phyloP scores from a whole-genome alignment of 306 rosid species.

The Castanopsis chinensis region DNA sequence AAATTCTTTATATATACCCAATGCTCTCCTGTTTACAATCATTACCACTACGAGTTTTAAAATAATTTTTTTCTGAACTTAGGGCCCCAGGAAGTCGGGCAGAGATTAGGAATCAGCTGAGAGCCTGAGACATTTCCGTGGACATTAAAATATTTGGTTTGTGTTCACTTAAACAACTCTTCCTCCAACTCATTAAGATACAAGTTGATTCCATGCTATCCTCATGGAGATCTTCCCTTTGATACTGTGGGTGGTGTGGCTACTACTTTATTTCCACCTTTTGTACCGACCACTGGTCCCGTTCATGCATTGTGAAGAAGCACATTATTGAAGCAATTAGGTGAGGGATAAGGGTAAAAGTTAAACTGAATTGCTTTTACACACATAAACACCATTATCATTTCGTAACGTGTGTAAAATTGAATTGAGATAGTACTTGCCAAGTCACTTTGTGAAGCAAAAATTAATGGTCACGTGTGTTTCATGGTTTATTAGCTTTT shows the following conservation, averaged over 20 bases:
- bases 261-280: not conserved
- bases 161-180: not conserved
- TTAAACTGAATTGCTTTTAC: too few species aligned
- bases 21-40: too few species aligned
- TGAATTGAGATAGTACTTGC: too few species aligned
- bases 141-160: not conserved
- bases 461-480: too few species aligned
- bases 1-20: too few species aligned
- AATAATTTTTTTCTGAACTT: too few species aligned
- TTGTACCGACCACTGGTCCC: conserved; percentile 1
- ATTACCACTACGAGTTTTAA: not conserved
- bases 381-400: too few species aligned
- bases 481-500: too few species aligned
- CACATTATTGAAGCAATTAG: not conserved
- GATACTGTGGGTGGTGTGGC: conserved; percentile 15
- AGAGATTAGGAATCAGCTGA: conserved; percentile 7
- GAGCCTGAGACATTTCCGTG: not conserved
- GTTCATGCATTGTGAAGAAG: not conserved
- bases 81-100: not conserved
- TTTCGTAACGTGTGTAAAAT: too few species aligned
- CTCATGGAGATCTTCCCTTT: conserved; percentile 10
- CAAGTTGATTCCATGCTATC: not conserved
- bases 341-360: not conserved
- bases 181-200: conserved; percentile 21
- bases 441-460: too few species aligned